These are phyloP conservation scores for Sarocladium oryzae DNA, from an alignment of 2,329 filamentous ascomycete species.

Conservation along the genomic window DNA sequence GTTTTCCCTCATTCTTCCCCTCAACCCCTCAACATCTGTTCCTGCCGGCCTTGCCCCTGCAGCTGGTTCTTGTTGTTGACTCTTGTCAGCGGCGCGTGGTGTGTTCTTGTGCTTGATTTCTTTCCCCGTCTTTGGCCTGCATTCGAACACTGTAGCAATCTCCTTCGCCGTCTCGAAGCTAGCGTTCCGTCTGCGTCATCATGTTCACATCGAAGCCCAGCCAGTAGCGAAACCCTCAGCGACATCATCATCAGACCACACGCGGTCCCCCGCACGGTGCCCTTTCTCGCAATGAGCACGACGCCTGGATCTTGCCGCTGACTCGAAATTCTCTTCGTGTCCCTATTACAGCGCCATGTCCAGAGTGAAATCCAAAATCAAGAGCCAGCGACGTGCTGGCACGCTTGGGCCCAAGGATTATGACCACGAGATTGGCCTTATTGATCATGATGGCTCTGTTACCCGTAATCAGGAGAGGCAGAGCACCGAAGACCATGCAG, in stretches of 20 bases:
- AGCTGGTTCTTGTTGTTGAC: neutral
- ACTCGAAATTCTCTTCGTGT: neutral
- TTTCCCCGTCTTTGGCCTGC: neutral
- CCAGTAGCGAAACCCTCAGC: neutral
- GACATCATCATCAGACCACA: too few species aligned
- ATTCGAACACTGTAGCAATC: too few species aligned
- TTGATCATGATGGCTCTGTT: slow-evolving; percentile 44
- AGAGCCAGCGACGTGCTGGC: slow-evolving; percentile 48
- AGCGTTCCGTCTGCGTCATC: slow-evolving; percentile 4
- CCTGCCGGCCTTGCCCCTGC: neutral
- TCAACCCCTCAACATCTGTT: neutral
- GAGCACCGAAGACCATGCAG: slow-evolving; percentile 15
- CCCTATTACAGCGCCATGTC: slow-evolving; percentile 14
- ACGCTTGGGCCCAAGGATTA: slow-evolving; percentile 55
- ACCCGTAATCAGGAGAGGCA: neutral
- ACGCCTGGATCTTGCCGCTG: neutral
- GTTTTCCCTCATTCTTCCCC: neutral
- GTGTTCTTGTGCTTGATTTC: neutral
- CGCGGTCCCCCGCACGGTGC: too few species aligned
- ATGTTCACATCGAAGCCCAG: neutral
- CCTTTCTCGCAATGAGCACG: neutral
- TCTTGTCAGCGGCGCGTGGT: too few species aligned
- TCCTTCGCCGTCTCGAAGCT: neutral
- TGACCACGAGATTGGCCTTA: slow-evolving; percentile 64
- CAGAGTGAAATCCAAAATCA: slow-evolving; percentile 24